Conservation (phyloP, 1,139 yeast genomes). For the Blastobotrys serpentis region DNA sequence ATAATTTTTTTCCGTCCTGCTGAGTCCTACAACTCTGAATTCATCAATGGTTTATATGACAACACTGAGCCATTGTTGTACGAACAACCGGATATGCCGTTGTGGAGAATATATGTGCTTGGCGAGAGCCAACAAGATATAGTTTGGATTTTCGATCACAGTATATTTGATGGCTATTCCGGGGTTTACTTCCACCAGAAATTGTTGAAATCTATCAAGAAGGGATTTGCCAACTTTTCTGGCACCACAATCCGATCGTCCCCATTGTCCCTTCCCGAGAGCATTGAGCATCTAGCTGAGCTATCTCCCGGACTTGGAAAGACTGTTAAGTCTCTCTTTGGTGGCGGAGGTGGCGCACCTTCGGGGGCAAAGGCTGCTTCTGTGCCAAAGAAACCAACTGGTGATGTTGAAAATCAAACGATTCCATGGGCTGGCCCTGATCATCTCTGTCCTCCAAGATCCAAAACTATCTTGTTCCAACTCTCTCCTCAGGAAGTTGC, state of each 20-base stretch:
- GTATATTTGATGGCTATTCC: constrained; percentile 26
- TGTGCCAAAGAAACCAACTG: neutral
- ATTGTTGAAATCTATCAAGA: constrained; percentile 17
- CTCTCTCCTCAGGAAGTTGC: neutral
- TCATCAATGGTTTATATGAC: constrained; percentile 6
- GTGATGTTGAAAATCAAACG: constrained; percentile 4
- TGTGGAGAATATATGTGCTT: constrained; percentile 26
- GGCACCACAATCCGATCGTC: neutral
- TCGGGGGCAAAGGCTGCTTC: too few species aligned
- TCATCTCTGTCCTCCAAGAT: constrained; percentile 2
- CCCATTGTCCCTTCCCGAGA: neutral
- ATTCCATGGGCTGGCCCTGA: constrained; percentile 6
- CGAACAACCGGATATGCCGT: constrained; percentile 17
- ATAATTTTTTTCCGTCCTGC: constrained; percentile 1
- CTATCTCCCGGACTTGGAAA: neutral
- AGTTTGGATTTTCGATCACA: constrained; percentile 27
- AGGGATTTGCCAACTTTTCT: neutral
- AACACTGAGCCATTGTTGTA: neutral
- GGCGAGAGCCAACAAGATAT: constrained; percentile 15
- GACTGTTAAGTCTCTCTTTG: neutral
- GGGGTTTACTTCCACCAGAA: constrained; percentile 26
- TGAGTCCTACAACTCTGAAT: constrained; percentile 4
- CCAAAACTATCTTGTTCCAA: constrained; percentile 1
- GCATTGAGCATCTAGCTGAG: constrained; percentile 6
- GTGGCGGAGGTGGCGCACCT: neutral